These are phyloP conservation scores for Schwanniomyces sp. DNA, from an alignment of 805 yeast genomes.

Conservation along the genomic window DNA sequence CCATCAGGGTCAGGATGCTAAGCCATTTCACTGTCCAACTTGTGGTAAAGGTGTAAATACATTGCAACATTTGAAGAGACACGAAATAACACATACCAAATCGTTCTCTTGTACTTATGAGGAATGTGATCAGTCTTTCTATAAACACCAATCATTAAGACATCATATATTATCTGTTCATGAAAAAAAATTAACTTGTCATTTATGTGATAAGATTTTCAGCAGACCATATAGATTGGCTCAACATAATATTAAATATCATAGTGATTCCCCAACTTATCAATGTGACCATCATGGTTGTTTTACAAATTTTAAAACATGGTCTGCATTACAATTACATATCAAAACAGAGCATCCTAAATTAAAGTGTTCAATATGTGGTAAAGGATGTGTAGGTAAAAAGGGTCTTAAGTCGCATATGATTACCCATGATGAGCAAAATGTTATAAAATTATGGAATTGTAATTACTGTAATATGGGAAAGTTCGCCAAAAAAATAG, in stretches of 20 bases:
- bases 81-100: conserved; percentile 73
- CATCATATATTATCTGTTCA: conserved; percentile 71
- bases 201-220: conserved; percentile 63
- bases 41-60: conserved; percentile 86
- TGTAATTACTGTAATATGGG: conserved; percentile 54
- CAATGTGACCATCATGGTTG: conserved; percentile 68
- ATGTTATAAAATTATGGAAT: conserved; percentile 61
- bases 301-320: conserved; percentile 57
- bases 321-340: conserved; percentile 75
- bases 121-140: conserved; percentile 66
- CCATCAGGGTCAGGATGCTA: conserved; percentile 52
- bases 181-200: conserved; percentile 53
- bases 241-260: conserved; percentile 66
- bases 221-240: conserved; percentile 63
- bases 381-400: conserved; percentile 70
- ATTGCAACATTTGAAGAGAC: conserved; percentile 77
- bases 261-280: conserved; percentile 54
- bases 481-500: conserved; percentile 56
- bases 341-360: conserved; percentile 72
- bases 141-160: conserved; percentile 72
- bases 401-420: conserved; percentile 71
- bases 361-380: conserved; percentile 62
- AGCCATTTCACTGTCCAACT: conserved; percentile 68
- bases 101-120: conserved; percentile 61
- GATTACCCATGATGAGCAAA: conserved; percentile 58